Base-by-base conservation (phyloP, 495 filamentous ascomycete genomes). In the Podospora pseudopauciseta region DNA sequence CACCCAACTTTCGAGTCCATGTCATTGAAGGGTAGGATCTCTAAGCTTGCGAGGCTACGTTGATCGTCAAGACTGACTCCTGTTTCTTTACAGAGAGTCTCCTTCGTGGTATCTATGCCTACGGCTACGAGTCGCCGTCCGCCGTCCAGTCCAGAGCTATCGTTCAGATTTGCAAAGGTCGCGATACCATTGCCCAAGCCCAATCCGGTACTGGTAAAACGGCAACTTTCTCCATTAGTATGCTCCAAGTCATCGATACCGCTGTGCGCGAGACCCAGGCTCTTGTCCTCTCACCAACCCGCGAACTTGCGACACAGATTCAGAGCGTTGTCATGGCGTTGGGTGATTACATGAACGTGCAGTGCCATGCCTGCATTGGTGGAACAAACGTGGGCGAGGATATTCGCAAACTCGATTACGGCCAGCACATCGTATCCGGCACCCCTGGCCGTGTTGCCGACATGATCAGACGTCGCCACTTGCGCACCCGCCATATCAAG, bases 131-230 rank as follows among this genome's bases (percentile, higher is more conserved):
- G 76, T 96, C 93, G 0, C 95, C 95, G 1, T 99, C 95, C 4
- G 95, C 95, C 4, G 94, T 99, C 19, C 95, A 99, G 81, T 96
- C 93, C 58, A 90, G 95, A 74, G 95, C 96, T 67, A 99, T 99
- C 76, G 94, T 98, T 70, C 94, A 97, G 80, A 93, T 99, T 75
- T 97, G 94, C 87, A 98, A 97, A 83, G 95, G 94, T 69, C 92
- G 93, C 78, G 95, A 99, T 77, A 96, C 93, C 63, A 99, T 99
- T 78, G 95, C 95, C 44, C 95, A 99, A 79, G 95, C 95, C n/a
- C 95, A 99, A 83, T 99, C 95, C 72, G 95, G 95, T 84, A 99
- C 95, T 75, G 95, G 95, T 83, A 99, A 99, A 87, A 99, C 95
- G 72, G 95, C 95, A 70, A 99, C 95, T 71, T 99, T 99, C 88